These are phyloP conservation scores for Phytopythium chamaehyphon DNA, from an alignment of 352 stramenopile species.

Conservation along the genomic window DNA sequence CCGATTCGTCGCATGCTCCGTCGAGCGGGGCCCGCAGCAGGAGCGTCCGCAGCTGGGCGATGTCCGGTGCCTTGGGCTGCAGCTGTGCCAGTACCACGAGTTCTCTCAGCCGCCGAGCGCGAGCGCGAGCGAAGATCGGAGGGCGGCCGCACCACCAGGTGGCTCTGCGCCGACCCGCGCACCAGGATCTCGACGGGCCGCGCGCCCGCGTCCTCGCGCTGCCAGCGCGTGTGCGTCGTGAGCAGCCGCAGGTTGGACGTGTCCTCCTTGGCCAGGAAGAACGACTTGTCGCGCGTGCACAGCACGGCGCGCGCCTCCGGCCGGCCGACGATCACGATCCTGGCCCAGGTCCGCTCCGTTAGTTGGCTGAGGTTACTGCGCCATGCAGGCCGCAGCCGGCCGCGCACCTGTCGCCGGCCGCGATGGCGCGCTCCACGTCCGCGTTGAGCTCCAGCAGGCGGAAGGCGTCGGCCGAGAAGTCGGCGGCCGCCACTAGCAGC, in stretches of 20 bases:
- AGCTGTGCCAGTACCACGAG: constrained; percentile 43
- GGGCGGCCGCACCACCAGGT: constrained; percentile 50
- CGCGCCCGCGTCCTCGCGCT: constrained; percentile 14
- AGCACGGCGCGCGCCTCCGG: constrained; percentile 55
- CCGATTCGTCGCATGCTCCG: constrained; percentile 15
- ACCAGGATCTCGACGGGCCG: constrained; percentile 36
- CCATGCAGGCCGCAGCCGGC: too few relatives aligned
- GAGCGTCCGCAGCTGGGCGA: constrained; percentile 41
- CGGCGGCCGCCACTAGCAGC: constrained; percentile 43
- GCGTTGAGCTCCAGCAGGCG: constrained; percentile 57
- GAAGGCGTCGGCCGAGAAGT: constrained; percentile 55
- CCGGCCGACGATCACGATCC: constrained; percentile 64
- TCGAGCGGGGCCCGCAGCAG: constrained; percentile 64
- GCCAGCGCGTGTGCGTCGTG: constrained; percentile 56
- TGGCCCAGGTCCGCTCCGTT: too few relatives aligned
- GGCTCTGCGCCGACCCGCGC: constrained; percentile 47
- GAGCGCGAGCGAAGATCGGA: background rate
- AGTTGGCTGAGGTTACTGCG: too few relatives aligned
- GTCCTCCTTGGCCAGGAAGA: constrained; percentile 73
- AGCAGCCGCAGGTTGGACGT: constrained; percentile 78
- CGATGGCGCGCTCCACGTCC: constrained; percentile 58
- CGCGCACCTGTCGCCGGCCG: constrained; percentile 37
- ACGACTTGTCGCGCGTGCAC: constrained; percentile 67
- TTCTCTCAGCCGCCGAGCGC: too few relatives aligned
- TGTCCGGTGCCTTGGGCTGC: constrained; percentile 52